A percentile compares a stretch with the other conserved stretches of the same genome.
Conservation (phyloP, 1,284 basidiomycete genomes). For the Flammula alnicola region DNA sequence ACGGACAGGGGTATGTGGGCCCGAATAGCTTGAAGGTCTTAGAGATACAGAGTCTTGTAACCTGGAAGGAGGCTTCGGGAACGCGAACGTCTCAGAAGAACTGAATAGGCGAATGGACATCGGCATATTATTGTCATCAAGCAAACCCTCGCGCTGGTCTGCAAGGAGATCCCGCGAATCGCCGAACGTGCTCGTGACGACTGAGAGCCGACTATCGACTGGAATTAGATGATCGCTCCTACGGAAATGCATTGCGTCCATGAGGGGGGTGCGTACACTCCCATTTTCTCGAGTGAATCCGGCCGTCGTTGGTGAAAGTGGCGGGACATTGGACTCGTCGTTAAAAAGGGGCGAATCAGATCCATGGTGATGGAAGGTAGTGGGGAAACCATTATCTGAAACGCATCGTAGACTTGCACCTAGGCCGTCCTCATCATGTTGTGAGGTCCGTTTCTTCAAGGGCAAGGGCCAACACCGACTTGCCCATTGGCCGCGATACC, state of each 20-base stretch:
- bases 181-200: neutral
- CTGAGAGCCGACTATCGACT: neutral
- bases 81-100: neutral
- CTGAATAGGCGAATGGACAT: neutral
- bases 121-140: neutral
- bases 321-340: neutral
- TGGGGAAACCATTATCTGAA: too few relatives aligned
- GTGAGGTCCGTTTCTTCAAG: neutral
- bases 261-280: neutral
- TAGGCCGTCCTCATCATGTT: neutral
- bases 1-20: conserved; percentile 7
- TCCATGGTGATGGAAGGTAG: neutral
- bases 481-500: neutral
- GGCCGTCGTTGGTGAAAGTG: neutral
- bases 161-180: neutral
- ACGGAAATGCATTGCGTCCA: neutral
- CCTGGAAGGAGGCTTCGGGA: neutral
- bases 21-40: neutral
- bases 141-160: neutral
- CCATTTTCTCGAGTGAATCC: neutral
- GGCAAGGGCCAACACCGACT: neutral
- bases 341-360: neutral
- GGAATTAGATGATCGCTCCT: neutral
- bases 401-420: too few relatives aligned
- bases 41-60: neutral